Conservation (phyloP, 768 basidiomycete species). For the Baorangia bicolor region DNA sequence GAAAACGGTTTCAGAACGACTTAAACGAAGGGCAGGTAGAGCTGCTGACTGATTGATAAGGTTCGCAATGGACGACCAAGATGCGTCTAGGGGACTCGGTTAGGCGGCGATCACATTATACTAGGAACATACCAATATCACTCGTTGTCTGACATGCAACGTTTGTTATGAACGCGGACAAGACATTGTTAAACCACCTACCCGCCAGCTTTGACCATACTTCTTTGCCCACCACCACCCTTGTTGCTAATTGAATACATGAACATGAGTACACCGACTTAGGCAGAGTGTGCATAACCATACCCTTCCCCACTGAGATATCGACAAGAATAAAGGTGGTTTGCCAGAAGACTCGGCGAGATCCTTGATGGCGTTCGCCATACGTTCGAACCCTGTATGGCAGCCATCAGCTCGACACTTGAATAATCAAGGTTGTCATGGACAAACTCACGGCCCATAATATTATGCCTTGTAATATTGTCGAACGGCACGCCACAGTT, state of each 20-base stretch:
- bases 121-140: conserved; percentile 42
- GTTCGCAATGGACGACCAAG: conserved; percentile 49
- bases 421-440: neutral
- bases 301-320: conserved; percentile 71
- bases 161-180: neutral
- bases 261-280: neutral
- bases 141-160: conserved; percentile 43
- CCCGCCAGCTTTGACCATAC: conserved; percentile 67
- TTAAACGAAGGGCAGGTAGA: neutral
- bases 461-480: conserved; percentile 51
- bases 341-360: conserved; percentile 48
- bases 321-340: conserved; percentile 55
- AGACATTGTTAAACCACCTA: conserved; percentile 27
- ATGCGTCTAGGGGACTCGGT: conserved; percentile 32
- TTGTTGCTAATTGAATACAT: conserved; percentile 43
- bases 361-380: conserved; percentile 56
- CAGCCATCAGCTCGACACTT: neutral
- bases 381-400: conserved; percentile 52
- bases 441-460: conserved; percentile 48
- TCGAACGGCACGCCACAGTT: conserved; percentile 65
- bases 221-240: conserved; percentile 62
- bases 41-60: conserved; percentile 54
- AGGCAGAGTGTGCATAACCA: conserved; percentile 11
- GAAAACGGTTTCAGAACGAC: neutral
- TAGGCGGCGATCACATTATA: neutral